Evolutionary conservation across 2,329 filamentous ascomycete species (phyloP), one percentile per base, ranked within the genome.

Genomic region (Trichoderma sp.): DNA sequence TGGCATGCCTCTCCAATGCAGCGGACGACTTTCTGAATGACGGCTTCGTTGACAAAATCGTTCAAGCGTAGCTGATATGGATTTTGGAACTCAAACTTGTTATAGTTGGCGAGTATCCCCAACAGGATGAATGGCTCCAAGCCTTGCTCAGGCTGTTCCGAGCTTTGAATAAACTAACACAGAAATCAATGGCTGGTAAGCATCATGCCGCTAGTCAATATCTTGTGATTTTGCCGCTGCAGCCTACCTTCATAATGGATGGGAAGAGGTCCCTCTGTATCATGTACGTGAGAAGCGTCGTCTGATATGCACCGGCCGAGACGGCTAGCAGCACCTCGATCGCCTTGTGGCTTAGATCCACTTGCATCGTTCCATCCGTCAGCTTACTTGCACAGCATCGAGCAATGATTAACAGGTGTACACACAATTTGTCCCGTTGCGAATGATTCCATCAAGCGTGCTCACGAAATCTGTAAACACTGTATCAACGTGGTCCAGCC

Each of bases 21-120:
- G 59, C 84, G 83, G 53, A 97, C 88, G 70, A 97, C 92, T 74
- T 92, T 92, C 69, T 90, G 87, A 73, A 98, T 97, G 2, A 91
- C 90, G 0, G 85, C 83, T 75, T 98, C 94, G 76, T 99, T 97
- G 74, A 97, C 93, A 78, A 98, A 98, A 78, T 98, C 94, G 73
- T 94, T 93, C 17, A 99, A 85, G 32, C 94, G 91, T 70, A 96
- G 83, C 74, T 95, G 91, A 74, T 99, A 99, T 0, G 94, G 94
- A 73, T 99, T 99, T 77, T 97, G 94, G 67, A 96, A 94, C 79
- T 99, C 95, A 75, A 99, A 99, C 78, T 98, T 99, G 85, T 99
- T 98, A 85, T 98, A 98, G 80, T 98, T 99, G 71, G 92, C 92
- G 64, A 99, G 83, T 4, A 98, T 84, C 13, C 94, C 94, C 22